Conservation (phyloP, 805 yeast species). For the Candida sanyiensis region DNA sequence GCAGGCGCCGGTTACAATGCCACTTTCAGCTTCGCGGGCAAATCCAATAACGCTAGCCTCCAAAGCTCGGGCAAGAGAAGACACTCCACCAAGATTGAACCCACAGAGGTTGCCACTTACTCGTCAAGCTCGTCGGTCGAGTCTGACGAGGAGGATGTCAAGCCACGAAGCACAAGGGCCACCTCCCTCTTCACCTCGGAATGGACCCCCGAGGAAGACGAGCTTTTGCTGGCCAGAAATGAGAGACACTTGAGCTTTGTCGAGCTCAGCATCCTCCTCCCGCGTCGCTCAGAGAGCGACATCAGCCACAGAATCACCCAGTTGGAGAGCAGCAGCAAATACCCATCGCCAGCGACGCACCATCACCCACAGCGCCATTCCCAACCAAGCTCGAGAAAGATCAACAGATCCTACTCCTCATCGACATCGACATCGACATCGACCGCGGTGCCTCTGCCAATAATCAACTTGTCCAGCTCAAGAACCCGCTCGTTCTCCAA, state of each 20-base stretch:
- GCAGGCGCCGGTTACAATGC: slow-evolving; percentile 7
- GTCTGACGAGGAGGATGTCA: slow-evolving; percentile 13
- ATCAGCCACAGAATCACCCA: slow-evolving; percentile 57
- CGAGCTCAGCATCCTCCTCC: slow-evolving; percentile 68
- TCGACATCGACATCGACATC: too few relatives aligned
- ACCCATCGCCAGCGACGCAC: background rate
- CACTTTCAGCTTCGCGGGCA: slow-evolving; percentile 4
- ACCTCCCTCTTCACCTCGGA: slow-evolving; percentile 5
- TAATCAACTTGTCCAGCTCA: slow-evolving; percentile 2
- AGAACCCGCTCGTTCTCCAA: slow-evolving; percentile 9
- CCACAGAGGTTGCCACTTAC: slow-evolving; percentile 5
- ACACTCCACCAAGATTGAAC: slow-evolving; percentile 7
- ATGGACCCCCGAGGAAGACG: slow-evolving; percentile 68
- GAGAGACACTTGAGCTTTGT: slow-evolving; percentile 58
- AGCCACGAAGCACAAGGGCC: background rate
- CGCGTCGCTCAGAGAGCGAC: slow-evolving; percentile 68
- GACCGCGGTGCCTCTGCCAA: background rate
- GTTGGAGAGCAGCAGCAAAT: slow-evolving; percentile 26
- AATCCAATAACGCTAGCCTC: background rate
- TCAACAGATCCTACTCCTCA: slow-evolving; percentile 7
- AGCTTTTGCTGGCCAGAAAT: slow-evolving; percentile 47
- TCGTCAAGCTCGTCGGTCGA: slow-evolving; percentile 10
- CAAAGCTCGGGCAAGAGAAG: slow-evolving; percentile 8
- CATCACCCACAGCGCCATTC: slow-evolving; percentile 3
- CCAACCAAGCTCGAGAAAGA: slow-evolving; percentile 5